Evolutionary conservation across 2,329 filamentous ascomycete species (phyloP).

Genomic region (Davidsoniella australis): DNA sequence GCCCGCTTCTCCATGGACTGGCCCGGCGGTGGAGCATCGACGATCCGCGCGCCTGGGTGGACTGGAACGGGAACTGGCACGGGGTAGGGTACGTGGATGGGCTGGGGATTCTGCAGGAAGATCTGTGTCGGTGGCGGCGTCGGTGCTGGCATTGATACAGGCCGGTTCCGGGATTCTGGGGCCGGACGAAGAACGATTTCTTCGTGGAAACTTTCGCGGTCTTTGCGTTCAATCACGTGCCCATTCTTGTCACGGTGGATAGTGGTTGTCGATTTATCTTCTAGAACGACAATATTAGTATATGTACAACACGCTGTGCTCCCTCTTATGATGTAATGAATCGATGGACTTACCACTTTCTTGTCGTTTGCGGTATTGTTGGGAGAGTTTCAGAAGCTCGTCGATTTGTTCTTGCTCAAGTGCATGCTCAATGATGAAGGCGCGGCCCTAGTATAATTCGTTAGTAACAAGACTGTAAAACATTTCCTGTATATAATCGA

Average conservation of each 20-base stretch:
- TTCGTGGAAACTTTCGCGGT: slow-evolving; percentile 11
- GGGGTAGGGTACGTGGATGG: slow-evolving; percentile 8
- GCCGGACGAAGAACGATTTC: slow-evolving; percentile 8
- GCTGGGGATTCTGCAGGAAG: neutral
- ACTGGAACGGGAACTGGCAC: neutral
- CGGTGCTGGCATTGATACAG: slow-evolving; percentile 3
- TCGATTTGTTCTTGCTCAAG: slow-evolving; percentile 85
- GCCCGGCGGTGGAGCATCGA: slow-evolving; percentile 3
- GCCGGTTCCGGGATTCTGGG: neutral
- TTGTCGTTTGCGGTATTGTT: slow-evolving; percentile 50
- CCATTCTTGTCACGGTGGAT: slow-evolving; percentile 7
- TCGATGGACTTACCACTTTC: neutral
- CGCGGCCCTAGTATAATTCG: slow-evolving; percentile 45
- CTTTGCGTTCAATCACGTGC: slow-evolving; percentile 9
- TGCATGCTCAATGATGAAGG: slow-evolving; percentile 66
- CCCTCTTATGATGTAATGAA: neutral
- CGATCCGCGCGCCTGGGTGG: slow-evolving; percentile 7
- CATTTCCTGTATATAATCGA: neutral
- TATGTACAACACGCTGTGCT: neutral
- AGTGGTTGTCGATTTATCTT: neutral
- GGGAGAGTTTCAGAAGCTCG: slow-evolving; percentile 67
- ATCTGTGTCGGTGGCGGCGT: slow-evolving; percentile 2
- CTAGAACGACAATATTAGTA: neutral
- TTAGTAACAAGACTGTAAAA: slow-evolving; percentile 7
- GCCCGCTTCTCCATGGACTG: slow-evolving; percentile 2